Percentiles rank a stretch among this genome's conserved stretches.
Evolutionary conservation across 2,329 filamentous ascomycete genomes (phyloP).

Genomic region (Pestalotiopsis sp.): DNA sequence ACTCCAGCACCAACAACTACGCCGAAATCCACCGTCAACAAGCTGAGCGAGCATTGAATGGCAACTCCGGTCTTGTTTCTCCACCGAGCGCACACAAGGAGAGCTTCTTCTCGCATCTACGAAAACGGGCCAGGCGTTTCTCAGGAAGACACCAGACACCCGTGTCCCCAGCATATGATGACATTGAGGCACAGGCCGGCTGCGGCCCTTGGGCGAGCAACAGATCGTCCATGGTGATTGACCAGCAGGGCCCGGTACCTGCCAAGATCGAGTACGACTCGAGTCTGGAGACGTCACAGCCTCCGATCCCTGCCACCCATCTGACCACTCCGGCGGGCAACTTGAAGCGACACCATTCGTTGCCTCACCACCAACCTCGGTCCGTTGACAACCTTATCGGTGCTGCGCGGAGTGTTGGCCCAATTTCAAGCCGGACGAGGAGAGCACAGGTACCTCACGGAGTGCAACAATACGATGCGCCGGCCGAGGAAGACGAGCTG

Average conservation of each 20-base stretch:
- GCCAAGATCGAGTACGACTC: conserved; percentile 62
- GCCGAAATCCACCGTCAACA: conserved; percentile 87
- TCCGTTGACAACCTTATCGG: conserved; percentile 65
- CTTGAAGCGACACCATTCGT: conserved; percentile 67
- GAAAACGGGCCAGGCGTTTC: conserved; percentile 88
- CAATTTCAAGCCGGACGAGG: conserved; percentile 79
- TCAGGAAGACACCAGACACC: conserved; percentile 88
- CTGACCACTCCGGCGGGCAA: conserved; percentile 51
- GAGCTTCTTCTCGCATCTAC: conserved; percentile 96
- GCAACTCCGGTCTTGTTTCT: conserved; percentile 73
- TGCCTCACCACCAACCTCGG: conserved; percentile 63
- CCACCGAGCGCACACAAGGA: conserved; percentile 84
- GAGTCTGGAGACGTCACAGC: conserved; percentile 52
- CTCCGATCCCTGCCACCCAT: conserved; percentile 57
- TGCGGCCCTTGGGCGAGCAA: conserved; percentile 89
- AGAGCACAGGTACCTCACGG: conserved; percentile 76
- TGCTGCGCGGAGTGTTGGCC: conserved; percentile 56
- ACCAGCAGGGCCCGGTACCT: conserved; percentile 50
- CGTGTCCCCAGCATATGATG: conserved; percentile 78
- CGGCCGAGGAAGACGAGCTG: conserved; percentile 95
- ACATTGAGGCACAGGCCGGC: conserved; percentile 89
- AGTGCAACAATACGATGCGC: conserved; percentile 86
- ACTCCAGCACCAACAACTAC: conserved; percentile 92
- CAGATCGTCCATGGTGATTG: conserved; percentile 80
- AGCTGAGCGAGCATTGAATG: conserved; percentile 87